Evolutionary conservation across 257 asterid species (phyloP), one percentile per base, ranked within the genome.

Genomic region (Pogostemon cablin): DNA sequence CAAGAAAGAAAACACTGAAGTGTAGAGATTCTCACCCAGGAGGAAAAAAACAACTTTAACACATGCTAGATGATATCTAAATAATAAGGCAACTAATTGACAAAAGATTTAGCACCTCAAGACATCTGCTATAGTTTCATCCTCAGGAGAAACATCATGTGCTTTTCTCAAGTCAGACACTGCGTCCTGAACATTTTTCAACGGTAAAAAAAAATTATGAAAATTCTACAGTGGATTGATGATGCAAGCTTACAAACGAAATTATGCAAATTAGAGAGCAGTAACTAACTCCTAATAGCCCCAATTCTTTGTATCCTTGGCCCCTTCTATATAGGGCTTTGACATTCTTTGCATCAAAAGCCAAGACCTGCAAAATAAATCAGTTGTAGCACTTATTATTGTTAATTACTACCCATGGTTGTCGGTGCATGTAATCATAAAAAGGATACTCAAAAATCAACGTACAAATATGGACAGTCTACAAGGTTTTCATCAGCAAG

Each of bases 311-410:
- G 71, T 84, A 86, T 41, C 98, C 99, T 80, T 89, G 98, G 74
- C 98, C 99, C 74, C 96, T 86, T 64, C 98, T 89, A 79, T 91
- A 95, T 61, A 95, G 96, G 67, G 98, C 98, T 79, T 95, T 95
- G 61, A 87, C 80, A 72, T 95, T 95, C 68, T 81, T 87, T 37
- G 77, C 72, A 58, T 95, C 97, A 74, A 80, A 76, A 50, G 78
- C 88, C 82, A 95, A 79, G 72, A 91, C 98, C 99, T 95, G 85
- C 60, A 79, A 56, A 38, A 84, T 62, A 4, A 65, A 56, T 74
- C 67, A 35, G 47, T 70, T 15, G 71, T 42, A 65, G 62, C 64
- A 62, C 5, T 17, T 43, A 10, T 17, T 54, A 48, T 55, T 71
- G 35, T 62, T 65, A 66, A 54, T 55, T 43, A 62, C 58, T 56